Base-by-base conservation (phyloP, 1,284 basidiomycete genomes). In the Pascua sp. region DNA sequence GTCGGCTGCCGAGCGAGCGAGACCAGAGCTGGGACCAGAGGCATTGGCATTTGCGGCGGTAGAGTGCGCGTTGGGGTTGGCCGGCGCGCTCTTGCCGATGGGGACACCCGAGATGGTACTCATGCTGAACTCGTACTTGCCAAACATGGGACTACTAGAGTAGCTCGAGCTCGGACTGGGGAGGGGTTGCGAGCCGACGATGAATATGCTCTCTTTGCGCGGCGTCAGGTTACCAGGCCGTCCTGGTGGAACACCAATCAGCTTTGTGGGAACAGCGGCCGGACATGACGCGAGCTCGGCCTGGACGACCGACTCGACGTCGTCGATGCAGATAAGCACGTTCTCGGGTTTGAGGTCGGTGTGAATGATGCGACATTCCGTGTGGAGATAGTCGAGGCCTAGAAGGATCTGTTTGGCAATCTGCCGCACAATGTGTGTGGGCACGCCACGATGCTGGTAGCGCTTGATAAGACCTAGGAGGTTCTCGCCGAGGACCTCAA, bases 331-430 rank as follows among this genome's bases (percentile, higher is more conserved):
- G 66, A 98, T 94, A 54, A 98, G 84, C 39, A 98, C 93, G 78
- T 98, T 98, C 76, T 98, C 95, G 0, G 95, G 95, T 78, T 98
- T 98, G 65, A 98, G 83, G 77, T 98, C 94, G 42, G 90, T 93
- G 72, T 93, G 91, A 55, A 97, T 95, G 69, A 97, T 90, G 51
- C 91, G 90, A 75, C 95, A 98, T 76, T 90, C 91, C 47, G 89
- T 85, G 72, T 98, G 95, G 85, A 98, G 94, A 80, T 98, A 98
- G 73, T 98, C 95, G 56, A 98, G 81, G 10, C 95, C 95, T 32
- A 97, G 84, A 2, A 98, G 81, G 43, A 98, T 87, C 78, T 98
- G 95, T 76, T 97, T 97, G 43, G 93, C 91, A 70, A 98, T 98
- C 77, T 98, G 95, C 72, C 89, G 90, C 66, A 97, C 93, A 67